Evolutionary conservation across 2,329 filamentous ascomycete genomes (phyloP).

Genomic region (Trichoderma harzianum): DNA sequence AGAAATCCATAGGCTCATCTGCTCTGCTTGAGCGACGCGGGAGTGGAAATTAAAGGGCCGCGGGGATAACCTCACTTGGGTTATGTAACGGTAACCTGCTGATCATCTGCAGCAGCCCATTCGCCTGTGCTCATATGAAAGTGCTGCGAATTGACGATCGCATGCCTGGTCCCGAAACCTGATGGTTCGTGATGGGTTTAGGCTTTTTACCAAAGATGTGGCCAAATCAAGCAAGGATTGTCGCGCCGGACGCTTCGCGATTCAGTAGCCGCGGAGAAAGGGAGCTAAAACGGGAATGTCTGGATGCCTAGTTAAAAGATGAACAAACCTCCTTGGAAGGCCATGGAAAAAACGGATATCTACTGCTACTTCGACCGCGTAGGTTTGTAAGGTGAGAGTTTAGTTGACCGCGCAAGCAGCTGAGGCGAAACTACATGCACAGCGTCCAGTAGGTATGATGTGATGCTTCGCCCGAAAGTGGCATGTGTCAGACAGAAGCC

Average conservation of each 20-base stretch:
- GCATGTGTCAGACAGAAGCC: neutral
- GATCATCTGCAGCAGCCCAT: neutral
- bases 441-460: no score
- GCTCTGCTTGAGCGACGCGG: neutral
- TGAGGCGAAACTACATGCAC: neutral
- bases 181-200: constrained; percentile 3
- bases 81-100: neutral
- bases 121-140: neutral
- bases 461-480: neutral
- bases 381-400: neutral
- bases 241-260: neutral
- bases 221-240: constrained; percentile 2
- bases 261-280: neutral
- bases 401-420: neutral
- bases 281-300: neutral
- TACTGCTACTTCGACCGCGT: neutral
- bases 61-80: neutral
- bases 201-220: neutral
- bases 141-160: neutral
- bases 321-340: neutral
- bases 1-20: neutral
- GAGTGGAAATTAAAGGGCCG: constrained; percentile 14
- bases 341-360: neutral
- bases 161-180: neutral
- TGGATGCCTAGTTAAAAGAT: neutral